Evolutionary conservation across 495 filamentous ascomycete genomes (phyloP), one percentile per base, ranked within the genome.

Genomic region (Talaromyces thailandensis): DNA sequence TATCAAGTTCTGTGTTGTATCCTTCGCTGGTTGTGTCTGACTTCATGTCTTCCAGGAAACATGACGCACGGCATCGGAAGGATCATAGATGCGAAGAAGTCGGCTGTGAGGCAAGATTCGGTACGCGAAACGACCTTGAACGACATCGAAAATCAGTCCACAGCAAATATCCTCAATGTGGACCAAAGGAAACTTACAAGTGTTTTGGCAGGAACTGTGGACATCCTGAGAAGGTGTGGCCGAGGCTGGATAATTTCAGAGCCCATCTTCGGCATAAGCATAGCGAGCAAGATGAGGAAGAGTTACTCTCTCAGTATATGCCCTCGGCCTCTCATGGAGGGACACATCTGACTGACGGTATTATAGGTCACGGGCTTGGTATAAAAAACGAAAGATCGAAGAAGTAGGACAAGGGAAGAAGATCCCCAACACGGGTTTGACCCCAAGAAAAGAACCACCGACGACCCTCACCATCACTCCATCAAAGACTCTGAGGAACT

Each of bases 201-300:
- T 96, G 92, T 68, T 76, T 77, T 61, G 79, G 88, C 6, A 79
- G 73, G 52, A 70, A 76, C 57, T 96, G 93, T 66, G 79, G 78
- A 28, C 84, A 81, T 23, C 86, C 83, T 59, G 76, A 81, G 18
- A 97, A 97, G 74, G 77, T 81, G 50, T 97, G 93, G 90, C 92
- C 90, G 9, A 84, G 94, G 7, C 72, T 88, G 58, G 94, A 98
- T 71, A 98, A 98, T 65, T 98, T 97, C 73, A 86, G 86, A 68
- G 86, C 89, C 61, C 94, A 98, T 67, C 79, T 96, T 51, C 81
- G 80, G 62, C 84, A 89, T n/a, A 87, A 94, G 69, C 93, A 98
- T 73, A 69, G 71, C 23, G 77, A 82, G 4, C 75, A 81, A 32
- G 77, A 86, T 63, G 66, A 80, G 2, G 77, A 82, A 5, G 64